Conservation (phyloP, 805 yeast genomes). For the Wickerhamomyces alni region DNA sequence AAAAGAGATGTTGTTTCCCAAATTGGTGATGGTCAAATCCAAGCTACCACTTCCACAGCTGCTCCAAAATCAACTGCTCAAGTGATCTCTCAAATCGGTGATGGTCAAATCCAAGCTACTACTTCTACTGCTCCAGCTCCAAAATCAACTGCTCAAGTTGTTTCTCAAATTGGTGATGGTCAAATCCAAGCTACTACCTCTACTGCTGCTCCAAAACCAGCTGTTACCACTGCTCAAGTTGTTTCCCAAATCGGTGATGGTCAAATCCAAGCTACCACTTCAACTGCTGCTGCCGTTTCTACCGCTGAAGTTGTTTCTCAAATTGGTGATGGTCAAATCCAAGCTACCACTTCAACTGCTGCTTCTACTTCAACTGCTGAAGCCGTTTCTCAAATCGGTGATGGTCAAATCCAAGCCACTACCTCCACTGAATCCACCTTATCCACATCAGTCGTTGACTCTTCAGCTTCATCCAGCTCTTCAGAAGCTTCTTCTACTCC, state of each 20-base stretch:
- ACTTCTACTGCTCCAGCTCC: constrained; percentile 27
- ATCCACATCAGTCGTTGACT: no score
- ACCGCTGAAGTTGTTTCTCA: constrained; percentile 32
- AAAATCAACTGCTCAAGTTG: constrained; percentile 26
- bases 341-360: constrained; percentile 22
- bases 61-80: constrained; percentile 41
- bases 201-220: constrained; percentile 23
- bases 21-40: constrained; percentile 20
- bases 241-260: constrained; percentile 44
- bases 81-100: constrained; percentile 43
- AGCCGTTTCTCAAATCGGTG: constrained; percentile 2
- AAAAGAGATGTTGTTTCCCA: constrained; percentile 15
- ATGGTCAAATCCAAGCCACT: constrained; percentile 9
- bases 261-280: constrained; percentile 38
- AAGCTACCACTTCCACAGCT: constrained; percentile 16
- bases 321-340: constrained; percentile 56
- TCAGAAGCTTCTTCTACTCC: constrained; percentile 14
- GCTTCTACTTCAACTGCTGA: neutral
- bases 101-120: constrained; percentile 48
- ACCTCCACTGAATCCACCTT: no score
- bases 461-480: constrained; percentile 15
- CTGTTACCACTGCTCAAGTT: constrained; percentile 30
- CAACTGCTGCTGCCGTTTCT: constrained; percentile 24
- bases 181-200: constrained; percentile 45
- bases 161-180: constrained; percentile 48